These are phyloP conservation scores for Candida sanyaensis DNA, from an alignment of 1,139 yeast genomes.

Conservation along the genomic window DNA sequence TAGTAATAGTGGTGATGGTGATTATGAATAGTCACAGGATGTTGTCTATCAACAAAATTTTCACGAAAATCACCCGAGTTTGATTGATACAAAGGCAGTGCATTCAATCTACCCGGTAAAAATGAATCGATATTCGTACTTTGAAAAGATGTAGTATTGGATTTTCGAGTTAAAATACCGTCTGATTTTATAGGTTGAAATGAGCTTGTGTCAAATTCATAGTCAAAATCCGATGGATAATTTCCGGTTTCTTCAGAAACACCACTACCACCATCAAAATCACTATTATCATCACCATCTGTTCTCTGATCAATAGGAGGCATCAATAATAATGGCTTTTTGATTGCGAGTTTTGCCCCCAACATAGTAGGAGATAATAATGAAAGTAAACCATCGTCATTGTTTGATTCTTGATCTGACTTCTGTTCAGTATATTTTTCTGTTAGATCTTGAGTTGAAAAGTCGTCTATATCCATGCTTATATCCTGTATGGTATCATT, in stretches of 20 bases:
- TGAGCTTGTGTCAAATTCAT: conserved; percentile 24
- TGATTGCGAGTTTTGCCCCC: conserved; percentile 42
- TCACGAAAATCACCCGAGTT: not conserved
- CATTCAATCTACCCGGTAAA: conserved; percentile 12
- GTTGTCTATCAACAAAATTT: conserved; percentile 5
- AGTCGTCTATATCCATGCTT: not conserved
- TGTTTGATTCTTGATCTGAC: not conserved
- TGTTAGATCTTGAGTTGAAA: not conserved
- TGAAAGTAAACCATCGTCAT: conserved; percentile 12
- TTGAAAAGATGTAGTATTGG: conserved; percentile 7
- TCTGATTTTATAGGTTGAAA: conserved; percentile 8
- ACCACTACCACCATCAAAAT: too few relatives aligned
- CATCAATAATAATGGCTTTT: conserved; percentile 26
- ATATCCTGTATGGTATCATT: not conserved
- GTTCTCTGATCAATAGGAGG: conserved; percentile 21
- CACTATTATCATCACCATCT: not conserved
- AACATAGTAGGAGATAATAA: conserved; percentile 37
- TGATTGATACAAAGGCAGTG: not conserved
- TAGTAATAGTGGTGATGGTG: conserved; percentile 38
- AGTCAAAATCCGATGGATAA: conserved; percentile 17
- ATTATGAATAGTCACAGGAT: conserved; percentile 40
- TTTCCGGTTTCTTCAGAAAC: not conserved
- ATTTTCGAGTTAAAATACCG: conserved; percentile 7
- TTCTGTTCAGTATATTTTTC: not conserved
- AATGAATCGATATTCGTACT: conserved; percentile 20